Base-by-base conservation (phyloP, 768 basidiomycete species). In the Porphyrellus cyaneotinctus region DNA sequence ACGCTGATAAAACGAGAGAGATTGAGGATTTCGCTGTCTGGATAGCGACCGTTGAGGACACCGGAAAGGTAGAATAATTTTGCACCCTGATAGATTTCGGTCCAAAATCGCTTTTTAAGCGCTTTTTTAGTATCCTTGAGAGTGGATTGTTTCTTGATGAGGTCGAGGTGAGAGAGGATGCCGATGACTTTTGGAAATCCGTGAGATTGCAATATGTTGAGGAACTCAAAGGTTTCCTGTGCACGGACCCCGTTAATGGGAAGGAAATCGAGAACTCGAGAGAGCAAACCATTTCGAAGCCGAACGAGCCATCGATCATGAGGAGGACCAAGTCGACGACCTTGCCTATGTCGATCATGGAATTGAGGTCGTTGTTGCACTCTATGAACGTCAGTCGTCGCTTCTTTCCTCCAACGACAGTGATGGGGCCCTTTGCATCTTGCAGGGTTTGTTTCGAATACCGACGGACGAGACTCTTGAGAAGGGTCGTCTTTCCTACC, bases 111-210 rank as follows among this genome's bases (percentile, higher is more conserved):
- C 66, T 92, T 97, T 72, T 99, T 99, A 35, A 99, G 81, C 0
- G 85, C 74, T 64, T 97, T 97, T 75, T 98, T 99, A 48, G 92
- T 93, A 45, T 83, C 82, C 52, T 87, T 88, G 36, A 98, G 83
- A 4, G 85, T 85, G 0, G 88, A 78, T 6, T 87, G 80, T 66
- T 93, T 95, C 77, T 97, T 97, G 60, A 99, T 89, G 58, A 99
- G 86, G 71, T 98, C 97, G 37, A 98, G 84, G 70, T 99, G 97
- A 43, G 93, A 88, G 43, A 99, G 87, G 52, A 99, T 72, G 51
- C 97, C 95, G 56, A 99, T 92, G 61, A 98, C 93, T 77, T 98
- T 99, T 3, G 97, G 97, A 68, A 99, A 95, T 30, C 97, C 97
- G 66, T 99, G 97, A 0, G 92, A 80, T 74, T 97, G 94, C 23